phyloP scores from a whole-genome alignment of 83 land plant genomes.

The Diphasiastrum complanatum region DNA sequence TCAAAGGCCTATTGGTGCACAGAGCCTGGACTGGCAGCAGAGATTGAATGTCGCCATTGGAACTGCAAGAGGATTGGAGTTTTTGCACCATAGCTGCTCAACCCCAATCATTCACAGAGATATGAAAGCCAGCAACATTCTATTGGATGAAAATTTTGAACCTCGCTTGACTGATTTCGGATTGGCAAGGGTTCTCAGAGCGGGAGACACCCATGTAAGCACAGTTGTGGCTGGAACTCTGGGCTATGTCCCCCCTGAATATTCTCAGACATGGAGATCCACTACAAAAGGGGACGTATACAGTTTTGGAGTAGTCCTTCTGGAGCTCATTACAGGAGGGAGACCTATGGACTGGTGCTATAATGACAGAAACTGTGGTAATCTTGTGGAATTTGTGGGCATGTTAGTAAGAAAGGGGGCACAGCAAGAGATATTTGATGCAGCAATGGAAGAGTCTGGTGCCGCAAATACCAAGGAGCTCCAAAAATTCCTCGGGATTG shows the following conservation, averaged over 20 bases:
- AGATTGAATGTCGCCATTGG: conserved; percentile 6
- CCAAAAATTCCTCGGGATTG: neutral
- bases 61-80: conserved; percentile 8
- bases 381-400: conserved; percentile 2
- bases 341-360: no score
- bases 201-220: conserved; percentile 10
- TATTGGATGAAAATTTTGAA: no score
- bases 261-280: conserved; percentile 15
- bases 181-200: conserved; percentile 8
- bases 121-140: no score
- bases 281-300: conserved; percentile 11
- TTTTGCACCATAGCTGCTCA: conserved; percentile 12
- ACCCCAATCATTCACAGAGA: no score
- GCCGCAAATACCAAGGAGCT: conserved; percentile 6
- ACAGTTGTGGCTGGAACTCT: conserved; percentile 12
- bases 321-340: no score
- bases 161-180: conserved; percentile 11
- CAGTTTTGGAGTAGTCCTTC: conserved; percentile 10
- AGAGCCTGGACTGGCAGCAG: conserved; percentile 1
- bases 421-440: neutral
- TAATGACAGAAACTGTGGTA: no score
- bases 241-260: conserved; percentile 17
- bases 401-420: neutral
- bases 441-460: neutral
- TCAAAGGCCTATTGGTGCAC: conserved; percentile 1